These are phyloP conservation scores for Herpetospermum pedunculosum DNA, from an alignment of 306 rosid species.

Conservation along the genomic window DNA sequence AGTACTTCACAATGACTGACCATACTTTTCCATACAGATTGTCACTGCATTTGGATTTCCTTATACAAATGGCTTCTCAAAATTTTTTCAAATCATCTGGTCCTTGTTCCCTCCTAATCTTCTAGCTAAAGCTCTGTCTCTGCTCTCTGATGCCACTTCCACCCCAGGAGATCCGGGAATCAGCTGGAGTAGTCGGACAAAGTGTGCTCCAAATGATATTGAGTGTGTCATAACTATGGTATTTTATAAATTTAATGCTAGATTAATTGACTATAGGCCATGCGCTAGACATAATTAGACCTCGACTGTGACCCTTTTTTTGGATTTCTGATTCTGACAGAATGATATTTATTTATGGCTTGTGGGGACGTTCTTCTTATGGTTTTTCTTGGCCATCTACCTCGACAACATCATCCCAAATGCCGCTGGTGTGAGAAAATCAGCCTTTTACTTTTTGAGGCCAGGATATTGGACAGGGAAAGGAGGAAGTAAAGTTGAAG, in stretches of 20 bases:
- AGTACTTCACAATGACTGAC: conserved; percentile 7
- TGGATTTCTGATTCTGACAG: conserved; percentile 34
- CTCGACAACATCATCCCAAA: conserved; percentile 77
- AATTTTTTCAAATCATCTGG: conserved; percentile 27
- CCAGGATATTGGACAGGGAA: conserved; percentile 70
- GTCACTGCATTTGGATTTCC: conserved; percentile 48
- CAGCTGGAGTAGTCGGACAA: conserved; percentile 61
- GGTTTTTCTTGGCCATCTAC: conserved; percentile 81
- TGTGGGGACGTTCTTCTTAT: conserved; percentile 51
- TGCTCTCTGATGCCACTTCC: conserved; percentile 49
- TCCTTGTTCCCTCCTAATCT: conserved; percentile 85
- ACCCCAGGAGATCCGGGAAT: conserved; percentile 45
- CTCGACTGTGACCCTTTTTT: neutral
- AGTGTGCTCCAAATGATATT: conserved; percentile 25
- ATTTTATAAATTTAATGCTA: conserved; percentile 15
- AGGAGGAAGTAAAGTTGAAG: conserved; percentile 65
- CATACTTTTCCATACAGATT: conserved; percentile 33
- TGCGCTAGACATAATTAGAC: neutral
- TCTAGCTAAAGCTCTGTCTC: conserved; percentile 45
- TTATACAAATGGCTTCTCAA: conserved; percentile 10
- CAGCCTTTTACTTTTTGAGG: conserved; percentile 51
- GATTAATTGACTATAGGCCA: neutral
- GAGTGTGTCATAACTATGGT: conserved; percentile 67
- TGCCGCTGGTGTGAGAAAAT: conserved; percentile 77
- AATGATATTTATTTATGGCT: conserved; percentile 60